A percentile compares a stretch with the other conserved stretches of the same genome.
Conservation (phyloP, 768 basidiomycete genomes). For the Rickenella mellea region DNA sequence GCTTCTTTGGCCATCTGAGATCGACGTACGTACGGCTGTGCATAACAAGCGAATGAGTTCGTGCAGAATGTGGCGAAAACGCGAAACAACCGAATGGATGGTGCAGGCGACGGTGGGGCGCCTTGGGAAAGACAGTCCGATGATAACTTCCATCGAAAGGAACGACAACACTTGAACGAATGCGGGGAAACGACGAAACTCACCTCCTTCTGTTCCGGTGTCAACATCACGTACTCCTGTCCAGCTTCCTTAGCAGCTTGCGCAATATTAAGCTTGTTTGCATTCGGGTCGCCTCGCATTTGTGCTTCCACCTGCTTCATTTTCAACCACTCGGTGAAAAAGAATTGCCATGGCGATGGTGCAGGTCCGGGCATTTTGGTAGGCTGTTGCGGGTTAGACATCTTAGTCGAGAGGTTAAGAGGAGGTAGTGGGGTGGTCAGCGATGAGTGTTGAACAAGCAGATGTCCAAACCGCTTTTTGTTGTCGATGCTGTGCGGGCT, state of each 20-base stretch:
- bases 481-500: too few relatives aligned
- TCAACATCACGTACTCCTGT: conserved; percentile 75
- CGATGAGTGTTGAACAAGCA: too few relatives aligned
- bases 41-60: conserved; percentile 13
- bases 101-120: too few relatives aligned
- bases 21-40: conserved; percentile 74
- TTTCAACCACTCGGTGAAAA: conserved; percentile 93
- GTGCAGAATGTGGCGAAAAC: conserved; percentile 12
- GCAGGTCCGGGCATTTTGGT: conserved; percentile 92
- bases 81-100: conserved; percentile 16
- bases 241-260: conserved; percentile 94
- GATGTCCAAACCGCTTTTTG: too few relatives aligned
- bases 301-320: conserved; percentile 72
- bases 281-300: too few relatives aligned
- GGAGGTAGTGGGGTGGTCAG: too few relatives aligned
- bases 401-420: too few relatives aligned
- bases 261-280: conserved; percentile 86
- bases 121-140: too few relatives aligned
- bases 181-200: too few relatives aligned
- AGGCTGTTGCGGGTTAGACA: too few relatives aligned
- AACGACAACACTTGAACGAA: too few relatives aligned
- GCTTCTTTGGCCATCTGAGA: conserved; percentile 80
- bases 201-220: conserved; percentile 78
- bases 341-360: conserved; percentile 92
- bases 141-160: too few relatives aligned